Evolutionary conservation across 164 flowering plant species (phyloP).

Genomic region (Pachysandra terminalis): DNA sequence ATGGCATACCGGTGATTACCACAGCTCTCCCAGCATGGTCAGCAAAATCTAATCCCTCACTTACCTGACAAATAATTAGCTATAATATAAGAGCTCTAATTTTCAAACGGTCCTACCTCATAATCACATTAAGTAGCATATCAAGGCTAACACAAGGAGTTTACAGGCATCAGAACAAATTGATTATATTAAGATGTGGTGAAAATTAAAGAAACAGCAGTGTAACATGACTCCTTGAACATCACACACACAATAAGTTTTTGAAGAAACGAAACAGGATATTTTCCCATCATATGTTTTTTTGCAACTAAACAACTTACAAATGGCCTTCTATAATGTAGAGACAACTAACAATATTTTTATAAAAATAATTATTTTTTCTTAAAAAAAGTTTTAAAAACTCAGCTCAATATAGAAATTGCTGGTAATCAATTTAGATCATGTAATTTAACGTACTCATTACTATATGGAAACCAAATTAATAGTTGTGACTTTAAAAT

Average conservation of each 20-base stretch:
- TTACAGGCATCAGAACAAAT: neutral
- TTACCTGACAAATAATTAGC: slow-evolving; percentile 52
- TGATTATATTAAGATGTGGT: neutral
- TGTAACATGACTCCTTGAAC: neutral
- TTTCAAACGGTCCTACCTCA: neutral
- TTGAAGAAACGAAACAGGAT: neutral
- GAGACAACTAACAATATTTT: too few species aligned
- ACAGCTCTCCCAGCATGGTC: slow-evolving; percentile 98
- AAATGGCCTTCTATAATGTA: too few species aligned
- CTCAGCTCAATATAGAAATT: too few species aligned
- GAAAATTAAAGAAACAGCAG: neutral
- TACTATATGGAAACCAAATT: too few species aligned
- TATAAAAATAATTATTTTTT: too few species aligned
- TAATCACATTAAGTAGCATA: neutral
- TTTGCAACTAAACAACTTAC: too few species aligned
- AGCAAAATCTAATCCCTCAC: slow-evolving; percentile 98
- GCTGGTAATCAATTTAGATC: too few species aligned
- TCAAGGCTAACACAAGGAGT: slow-evolving; percentile 1
- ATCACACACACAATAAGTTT: neutral
- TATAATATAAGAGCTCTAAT: neutral
- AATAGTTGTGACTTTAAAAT: too few species aligned
- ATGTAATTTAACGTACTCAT: too few species aligned
- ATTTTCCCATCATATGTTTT: too few species aligned
- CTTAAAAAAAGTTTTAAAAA: too few species aligned
- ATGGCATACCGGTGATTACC: slow-evolving; percentile 85